These are phyloP conservation scores for Phytophthora fragariaefolia DNA, from an alignment of 352 stramenopile species.

Conservation along the genomic window DNA sequence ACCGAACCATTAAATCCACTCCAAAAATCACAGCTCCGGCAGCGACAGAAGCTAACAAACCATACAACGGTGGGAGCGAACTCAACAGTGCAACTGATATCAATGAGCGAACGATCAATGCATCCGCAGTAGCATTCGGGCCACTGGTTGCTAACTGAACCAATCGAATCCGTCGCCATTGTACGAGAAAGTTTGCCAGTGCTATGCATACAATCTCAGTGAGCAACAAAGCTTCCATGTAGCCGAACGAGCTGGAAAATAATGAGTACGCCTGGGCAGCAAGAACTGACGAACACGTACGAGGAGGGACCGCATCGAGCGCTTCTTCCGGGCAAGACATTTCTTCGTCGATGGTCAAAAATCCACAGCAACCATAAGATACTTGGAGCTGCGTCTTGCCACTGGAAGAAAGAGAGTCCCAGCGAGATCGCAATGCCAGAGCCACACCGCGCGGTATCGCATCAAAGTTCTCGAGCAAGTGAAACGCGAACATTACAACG, in stretches of 20 bases:
- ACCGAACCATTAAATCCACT: slow-evolving; percentile 49
- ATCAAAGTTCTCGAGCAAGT: slow-evolving; percentile 50
- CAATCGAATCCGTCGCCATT: slow-evolving; percentile 53
- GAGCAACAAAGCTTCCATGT: slow-evolving; percentile 43
- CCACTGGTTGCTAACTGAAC: slow-evolving; percentile 38
- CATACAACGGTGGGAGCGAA: slow-evolving; percentile 46
- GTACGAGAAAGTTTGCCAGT: slow-evolving; percentile 57
- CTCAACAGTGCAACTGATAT: slow-evolving; percentile 45
- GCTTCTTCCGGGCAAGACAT: slow-evolving; percentile 57
- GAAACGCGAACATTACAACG: slow-evolving; percentile 41
- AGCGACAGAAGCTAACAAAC: slow-evolving; percentile 32
- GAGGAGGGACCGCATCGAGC: slow-evolving; percentile 42
- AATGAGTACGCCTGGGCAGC: slow-evolving; percentile 33
- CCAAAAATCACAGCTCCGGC: slow-evolving; percentile 42
- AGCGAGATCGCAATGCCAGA: slow-evolving; percentile 32
- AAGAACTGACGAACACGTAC: slow-evolving; percentile 46
- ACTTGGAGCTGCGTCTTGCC: slow-evolving; percentile 42
- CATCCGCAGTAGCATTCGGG: slow-evolving; percentile 21
- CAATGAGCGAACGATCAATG: slow-evolving; percentile 40
- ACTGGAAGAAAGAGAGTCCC: slow-evolving; percentile 29
- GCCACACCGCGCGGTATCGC: slow-evolving; percentile 39
- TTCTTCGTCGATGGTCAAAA: slow-evolving; percentile 43
- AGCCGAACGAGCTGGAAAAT: slow-evolving; percentile 47
- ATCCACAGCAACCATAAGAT: slow-evolving; percentile 64
- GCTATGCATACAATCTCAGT: slow-evolving; percentile 45